Evolutionary conservation across 2,329 filamentous ascomycete genomes (phyloP).

Genomic region (Harringtonia aguacate): DNA sequence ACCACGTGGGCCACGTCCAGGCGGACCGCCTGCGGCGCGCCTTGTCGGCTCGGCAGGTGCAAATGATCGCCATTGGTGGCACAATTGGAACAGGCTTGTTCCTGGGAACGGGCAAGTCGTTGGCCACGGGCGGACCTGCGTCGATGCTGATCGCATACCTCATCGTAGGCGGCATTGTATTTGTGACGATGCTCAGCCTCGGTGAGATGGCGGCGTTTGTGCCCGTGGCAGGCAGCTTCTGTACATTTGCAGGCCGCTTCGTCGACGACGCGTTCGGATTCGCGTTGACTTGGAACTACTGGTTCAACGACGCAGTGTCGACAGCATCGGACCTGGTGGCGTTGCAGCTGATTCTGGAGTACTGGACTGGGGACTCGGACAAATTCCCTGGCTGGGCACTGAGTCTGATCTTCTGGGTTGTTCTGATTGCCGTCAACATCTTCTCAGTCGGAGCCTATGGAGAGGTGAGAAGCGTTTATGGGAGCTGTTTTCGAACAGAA

Average conservation of each 20-base stretch:
- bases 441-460: constrained; percentile 63
- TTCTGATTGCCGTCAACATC: constrained; percentile 60
- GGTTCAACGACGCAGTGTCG: constrained; percentile 59
- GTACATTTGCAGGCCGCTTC: constrained; percentile 58
- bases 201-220: constrained; percentile 70
- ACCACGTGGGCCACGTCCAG: not conserved
- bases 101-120: constrained; percentile 48
- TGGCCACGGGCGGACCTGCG: constrained; percentile 53
- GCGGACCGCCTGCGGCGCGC: constrained; percentile 39
- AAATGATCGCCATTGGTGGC: constrained; percentile 55
- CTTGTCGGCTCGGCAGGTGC: constrained; percentile 50
- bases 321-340: constrained; percentile 51
- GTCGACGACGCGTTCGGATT: constrained; percentile 64
- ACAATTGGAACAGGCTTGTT: constrained; percentile 53
- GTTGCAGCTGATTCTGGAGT: constrained; percentile 60
- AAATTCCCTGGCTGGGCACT: constrained; percentile 55
- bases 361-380: constrained; percentile 52
- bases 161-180: constrained; percentile 65
- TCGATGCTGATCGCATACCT: constrained; percentile 57
- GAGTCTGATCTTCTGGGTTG: constrained; percentile 62
- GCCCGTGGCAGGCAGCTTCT: constrained; percentile 69
- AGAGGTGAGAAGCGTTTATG: too few relatives aligned
- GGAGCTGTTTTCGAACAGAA: too few relatives aligned
- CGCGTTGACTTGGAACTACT: constrained; percentile 79
- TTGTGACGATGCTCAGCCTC: constrained; percentile 60